Evolutionary conservation across 352 stramenopile species (phyloP).

Genomic region (Blastocystis sp.): DNA sequence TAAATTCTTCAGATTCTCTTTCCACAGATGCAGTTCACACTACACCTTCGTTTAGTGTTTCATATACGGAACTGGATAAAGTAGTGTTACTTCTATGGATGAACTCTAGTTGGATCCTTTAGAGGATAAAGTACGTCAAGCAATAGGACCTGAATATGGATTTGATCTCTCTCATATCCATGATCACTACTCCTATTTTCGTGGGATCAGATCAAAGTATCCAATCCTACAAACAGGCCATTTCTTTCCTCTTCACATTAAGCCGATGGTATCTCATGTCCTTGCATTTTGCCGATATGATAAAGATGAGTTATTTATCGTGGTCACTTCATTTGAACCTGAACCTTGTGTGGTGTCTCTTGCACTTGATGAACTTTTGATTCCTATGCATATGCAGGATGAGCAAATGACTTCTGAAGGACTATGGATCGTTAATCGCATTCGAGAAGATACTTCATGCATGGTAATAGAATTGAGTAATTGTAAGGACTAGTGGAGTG

Average conservation of each 20-base stretch:
- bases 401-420: neutral
- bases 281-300: conserved; percentile 54
- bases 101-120: neutral
- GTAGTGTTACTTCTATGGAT: neutral
- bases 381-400: neutral
- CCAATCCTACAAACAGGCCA: neutral
- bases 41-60: conserved; percentile 6
- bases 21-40: neutral
- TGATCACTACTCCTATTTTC: conserved; percentile 61
- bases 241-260: conserved; percentile 23
- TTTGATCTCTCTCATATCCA: conserved; percentile 62
- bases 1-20: neutral
- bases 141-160: conserved; percentile 61
- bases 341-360: conserved; percentile 4
- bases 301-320: conserved; percentile 40
- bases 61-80: conserved; percentile 42
- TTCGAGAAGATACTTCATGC: neutral
- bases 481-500: neutral
- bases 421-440: neutral
- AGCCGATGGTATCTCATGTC: conserved; percentile 18
- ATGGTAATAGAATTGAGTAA: neutral
- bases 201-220: neutral
- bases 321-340: conserved; percentile 55
- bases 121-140: neutral
- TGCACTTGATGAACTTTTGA: conserved; percentile 14